Evolutionary conservation across 139 green algal genomes (phyloP).

Genomic region (Parachlorella kessleri): DNA sequence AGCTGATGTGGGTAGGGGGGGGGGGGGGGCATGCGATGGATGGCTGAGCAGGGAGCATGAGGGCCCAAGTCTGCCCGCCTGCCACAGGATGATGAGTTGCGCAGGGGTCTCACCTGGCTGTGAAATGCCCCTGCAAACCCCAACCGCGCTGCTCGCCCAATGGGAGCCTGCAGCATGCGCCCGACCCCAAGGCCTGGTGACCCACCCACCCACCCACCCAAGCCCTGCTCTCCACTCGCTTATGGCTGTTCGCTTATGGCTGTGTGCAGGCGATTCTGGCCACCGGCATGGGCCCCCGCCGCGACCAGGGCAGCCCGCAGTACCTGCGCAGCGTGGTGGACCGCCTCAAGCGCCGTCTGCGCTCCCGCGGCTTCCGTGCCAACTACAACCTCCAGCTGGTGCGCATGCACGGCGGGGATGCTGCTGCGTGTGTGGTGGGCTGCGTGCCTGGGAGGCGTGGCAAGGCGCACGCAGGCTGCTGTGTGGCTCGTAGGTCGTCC

Average conservation of each 20-base stretch:
- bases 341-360: slow-evolving; percentile 45
- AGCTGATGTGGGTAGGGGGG: background rate
- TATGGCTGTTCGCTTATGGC: no score
- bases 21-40: background rate
- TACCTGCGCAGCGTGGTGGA: slow-evolving; percentile 34
- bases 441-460: no score
- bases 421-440: no score
- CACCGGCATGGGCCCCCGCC: slow-evolving; percentile 39
- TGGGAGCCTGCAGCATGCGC: background rate
- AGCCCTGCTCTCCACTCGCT: no score
- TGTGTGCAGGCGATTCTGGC: slow-evolving; percentile 30
- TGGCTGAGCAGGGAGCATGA: background rate
- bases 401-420: no score
- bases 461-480: no score
- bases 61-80: no score
- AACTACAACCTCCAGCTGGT: slow-evolving; percentile 55
- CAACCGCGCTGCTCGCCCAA: no score
- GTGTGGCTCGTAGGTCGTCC: no score
- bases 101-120: no score
- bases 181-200: background rate
- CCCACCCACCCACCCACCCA: background rate
- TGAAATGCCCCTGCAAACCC: background rate
- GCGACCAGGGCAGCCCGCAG: background rate
- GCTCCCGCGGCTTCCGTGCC: slow-evolving; percentile 53
- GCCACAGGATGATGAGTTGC: no score